A percentile compares a stretch with the other conserved stretches of the same genome.
phyloP scores from a whole-genome alignment of 2,329 filamentous ascomycete genomes.

The Colletotrichum sidae region DNA sequence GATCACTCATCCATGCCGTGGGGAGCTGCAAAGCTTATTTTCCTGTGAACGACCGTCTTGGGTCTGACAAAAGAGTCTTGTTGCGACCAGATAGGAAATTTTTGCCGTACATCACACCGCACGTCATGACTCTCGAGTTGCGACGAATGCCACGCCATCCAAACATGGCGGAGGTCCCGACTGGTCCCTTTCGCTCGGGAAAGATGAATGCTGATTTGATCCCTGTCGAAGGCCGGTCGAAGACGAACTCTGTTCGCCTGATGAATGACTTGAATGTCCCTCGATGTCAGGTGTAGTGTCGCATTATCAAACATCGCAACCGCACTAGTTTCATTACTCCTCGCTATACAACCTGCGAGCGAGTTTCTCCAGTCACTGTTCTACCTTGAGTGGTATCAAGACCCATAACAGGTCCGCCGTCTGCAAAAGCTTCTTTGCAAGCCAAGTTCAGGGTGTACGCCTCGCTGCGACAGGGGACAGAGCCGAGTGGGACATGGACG shows the following conservation, averaged over 20 bases:
- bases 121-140: slow-evolving; percentile 3
- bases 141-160: slow-evolving; percentile 6
- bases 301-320: no score
- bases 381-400: not conserved
- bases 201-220: not conserved
- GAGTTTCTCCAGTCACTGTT: no score
- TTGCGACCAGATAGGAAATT: no score
- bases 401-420: not conserved
- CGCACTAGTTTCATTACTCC: no score
- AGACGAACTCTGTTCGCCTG: no score
- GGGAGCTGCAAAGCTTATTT: slow-evolving; percentile 17
- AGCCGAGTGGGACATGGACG: slow-evolving; percentile 7
- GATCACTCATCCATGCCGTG: slow-evolving; percentile 6
- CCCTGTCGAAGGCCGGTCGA: not conserved
- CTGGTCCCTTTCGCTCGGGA: not conserved
- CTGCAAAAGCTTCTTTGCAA: not conserved
- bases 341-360: no score
- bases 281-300: no score
- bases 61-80: not conserved
- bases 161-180: not conserved
- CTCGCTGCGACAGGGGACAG: slow-evolving; percentile 16
- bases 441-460: not conserved
- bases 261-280: no score
- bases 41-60: not conserved
- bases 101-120: not conserved